Percentiles rank a stretch among this genome's conserved stretches.
Conservation (phyloP, 345 rosid species). For the Populus ilicifolia region DNA sequence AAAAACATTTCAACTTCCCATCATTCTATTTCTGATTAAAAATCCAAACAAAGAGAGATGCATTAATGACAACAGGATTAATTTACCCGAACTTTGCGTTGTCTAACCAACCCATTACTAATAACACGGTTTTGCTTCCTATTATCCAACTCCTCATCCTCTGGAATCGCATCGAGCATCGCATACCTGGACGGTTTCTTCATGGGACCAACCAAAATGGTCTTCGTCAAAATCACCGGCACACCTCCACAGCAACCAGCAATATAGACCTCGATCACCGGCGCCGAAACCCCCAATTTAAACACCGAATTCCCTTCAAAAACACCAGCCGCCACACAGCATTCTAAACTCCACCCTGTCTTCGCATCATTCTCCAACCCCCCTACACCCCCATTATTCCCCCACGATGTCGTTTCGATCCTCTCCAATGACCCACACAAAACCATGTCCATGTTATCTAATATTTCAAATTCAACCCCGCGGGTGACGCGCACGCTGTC, state of each 20-base stretch:
- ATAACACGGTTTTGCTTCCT: conserved; percentile 27
- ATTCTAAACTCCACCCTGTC: conserved; percentile 82
- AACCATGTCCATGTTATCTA: conserved; percentile 48
- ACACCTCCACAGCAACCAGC: conserved; percentile 83
- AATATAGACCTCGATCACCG: conserved; percentile 75
- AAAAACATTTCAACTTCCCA: neutral
- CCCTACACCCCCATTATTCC: conserved; percentile 22
- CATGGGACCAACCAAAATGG: conserved; percentile 61
- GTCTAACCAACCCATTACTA: conserved; percentile 31
- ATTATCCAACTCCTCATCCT: conserved; percentile 69
- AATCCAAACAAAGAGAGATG: neutral
- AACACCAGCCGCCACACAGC: conserved; percentile 50
- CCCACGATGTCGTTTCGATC: conserved; percentile 57
- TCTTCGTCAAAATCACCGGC: conserved; percentile 85
- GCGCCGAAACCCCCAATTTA: conserved; percentile 57
- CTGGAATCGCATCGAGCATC: conserved; percentile 75
- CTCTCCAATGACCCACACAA: conserved; percentile 81
- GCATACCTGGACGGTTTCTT: conserved; percentile 52
- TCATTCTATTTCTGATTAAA: neutral
- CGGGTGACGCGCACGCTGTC: conserved; percentile 76
- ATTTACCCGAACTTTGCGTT: conserved; percentile 52
- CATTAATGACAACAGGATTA: neutral
- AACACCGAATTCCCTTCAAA: conserved; percentile 44
- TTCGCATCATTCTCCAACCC: conserved; percentile 37
- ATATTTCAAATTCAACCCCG: conserved; percentile 73